phyloP scores from a whole-genome alignment of 108 stramenopile genomes.

The Nannochloropsis gaditana region DNA sequence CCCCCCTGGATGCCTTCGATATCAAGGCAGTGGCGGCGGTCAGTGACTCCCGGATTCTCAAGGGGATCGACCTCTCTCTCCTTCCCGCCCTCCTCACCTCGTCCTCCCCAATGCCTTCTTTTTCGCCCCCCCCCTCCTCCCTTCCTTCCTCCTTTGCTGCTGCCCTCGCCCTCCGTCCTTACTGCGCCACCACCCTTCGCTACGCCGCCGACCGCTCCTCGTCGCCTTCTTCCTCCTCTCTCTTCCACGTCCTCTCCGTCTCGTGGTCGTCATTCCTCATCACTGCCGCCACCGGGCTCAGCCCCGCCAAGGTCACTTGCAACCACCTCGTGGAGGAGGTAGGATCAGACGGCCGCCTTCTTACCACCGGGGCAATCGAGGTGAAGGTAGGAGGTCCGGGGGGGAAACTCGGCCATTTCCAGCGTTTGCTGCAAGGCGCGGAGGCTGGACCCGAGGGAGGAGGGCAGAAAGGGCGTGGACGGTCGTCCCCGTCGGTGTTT shows the following conservation, averaged over 20 bases:
- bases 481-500: background rate
- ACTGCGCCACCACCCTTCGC: background rate
- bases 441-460: background rate
- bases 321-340: background rate
- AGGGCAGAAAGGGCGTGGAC: too few species aligned
- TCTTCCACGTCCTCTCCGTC: background rate
- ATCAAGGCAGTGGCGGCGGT: background rate
- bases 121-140: background rate
- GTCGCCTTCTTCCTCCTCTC: background rate
- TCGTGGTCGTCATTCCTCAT: conserved; percentile 9
- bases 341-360: background rate
- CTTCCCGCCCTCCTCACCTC: background rate
- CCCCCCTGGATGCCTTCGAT: background rate
- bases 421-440: background rate
- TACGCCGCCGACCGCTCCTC: background rate
- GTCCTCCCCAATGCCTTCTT: background rate
- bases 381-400: background rate
- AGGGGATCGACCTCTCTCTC: background rate
- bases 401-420: background rate
- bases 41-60: background rate
- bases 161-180: background rate
- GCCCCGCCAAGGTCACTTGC: background rate
- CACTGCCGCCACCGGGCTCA: conserved; percentile 19
- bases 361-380: background rate
- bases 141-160: background rate